Evolutionary conservation across 1,284 basidiomycete species (phyloP).

Genomic region (Papiliotrema laurentii): DNA sequence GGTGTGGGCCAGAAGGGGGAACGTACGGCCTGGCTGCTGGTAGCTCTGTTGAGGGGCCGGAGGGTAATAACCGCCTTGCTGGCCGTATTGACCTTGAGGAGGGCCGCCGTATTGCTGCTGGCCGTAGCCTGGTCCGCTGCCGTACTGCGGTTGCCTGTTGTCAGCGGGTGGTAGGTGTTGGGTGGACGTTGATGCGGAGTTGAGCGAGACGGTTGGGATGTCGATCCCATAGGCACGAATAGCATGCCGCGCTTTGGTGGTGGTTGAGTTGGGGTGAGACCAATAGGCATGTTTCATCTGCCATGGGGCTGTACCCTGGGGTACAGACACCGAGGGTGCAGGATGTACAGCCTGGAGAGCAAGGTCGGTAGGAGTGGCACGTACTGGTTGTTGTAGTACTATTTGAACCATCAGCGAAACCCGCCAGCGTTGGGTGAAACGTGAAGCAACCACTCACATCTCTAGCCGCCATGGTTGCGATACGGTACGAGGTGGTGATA

Average conservation of each 20-base stretch:
- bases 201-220: too few species aligned
- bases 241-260: too few species aligned
- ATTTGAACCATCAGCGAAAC: neutral
- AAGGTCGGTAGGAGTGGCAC: constrained; percentile 4
- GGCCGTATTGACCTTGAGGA: constrained; percentile 10
- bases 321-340: neutral
- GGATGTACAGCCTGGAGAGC: neutral
- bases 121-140: neutral
- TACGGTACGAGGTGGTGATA: neutral
- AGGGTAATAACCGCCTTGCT: constrained; percentile 33
- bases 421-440: too few species aligned
- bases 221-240: too few species aligned
- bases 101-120: constrained; percentile 18
- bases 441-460: constrained; percentile 43
- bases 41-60: constrained; percentile 36
- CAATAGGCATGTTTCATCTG: neutral
- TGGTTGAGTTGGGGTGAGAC: neutral
- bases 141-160: neutral
- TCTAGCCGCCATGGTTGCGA: constrained; percentile 32
- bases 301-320: neutral
- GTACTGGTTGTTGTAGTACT: constrained; percentile 34
- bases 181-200: neutral
- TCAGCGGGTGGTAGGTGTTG: neutral
- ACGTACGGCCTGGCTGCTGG: constrained; percentile 32
- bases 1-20: neutral